Percentiles rank a stretch among this genome's conserved stretches.
Conservation (phyloP, 371 early-diverging fungal species). For the Mucor irregularis region DNA sequence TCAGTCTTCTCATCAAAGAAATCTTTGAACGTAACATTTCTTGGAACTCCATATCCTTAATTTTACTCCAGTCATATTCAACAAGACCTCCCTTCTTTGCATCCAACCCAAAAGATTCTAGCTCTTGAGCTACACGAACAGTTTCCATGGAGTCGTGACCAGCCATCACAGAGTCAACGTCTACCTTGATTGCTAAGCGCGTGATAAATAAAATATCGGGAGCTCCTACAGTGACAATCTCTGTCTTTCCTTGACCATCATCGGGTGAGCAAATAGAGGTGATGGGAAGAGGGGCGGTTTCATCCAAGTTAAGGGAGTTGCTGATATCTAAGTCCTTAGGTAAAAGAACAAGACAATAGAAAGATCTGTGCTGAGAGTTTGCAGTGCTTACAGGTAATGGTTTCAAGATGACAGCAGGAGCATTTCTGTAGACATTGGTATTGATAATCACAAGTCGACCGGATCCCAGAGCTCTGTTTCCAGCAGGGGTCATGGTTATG, state of each 20-base stretch:
- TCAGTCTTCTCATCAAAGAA: conserved; percentile 47
- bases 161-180: conserved; percentile 50
- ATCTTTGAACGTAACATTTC: conserved; percentile 56
- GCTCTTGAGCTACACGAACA: conserved; percentile 45
- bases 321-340: conserved; percentile 26
- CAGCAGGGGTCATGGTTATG: conserved; percentile 60
- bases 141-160: conserved; percentile 50
- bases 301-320: conserved; percentile 23
- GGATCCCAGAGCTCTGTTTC: conserved; percentile 61
- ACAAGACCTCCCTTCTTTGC: conserved; percentile 39
- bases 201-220: conserved; percentile 71
- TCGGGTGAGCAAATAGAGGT: conserved; percentile 58
- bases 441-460: conserved; percentile 80
- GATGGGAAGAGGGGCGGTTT: conserved; percentile 62
- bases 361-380: conserved; percentile 43
- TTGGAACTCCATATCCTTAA: conserved; percentile 86
- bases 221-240: conserved; percentile 56
- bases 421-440: conserved; percentile 65
- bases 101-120: conserved; percentile 58
- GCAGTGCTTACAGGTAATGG: conserved; percentile 34
- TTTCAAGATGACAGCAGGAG: conserved; percentile 67
- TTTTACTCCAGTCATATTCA: conserved; percentile 75
- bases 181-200: conserved; percentile 40
- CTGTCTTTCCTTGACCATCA: conserved; percentile 40
- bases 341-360: conserved; percentile 48